phyloP scores from a whole-genome alignment of 352 stramenopile genomes.

The Blastocystis sp. region DNA sequence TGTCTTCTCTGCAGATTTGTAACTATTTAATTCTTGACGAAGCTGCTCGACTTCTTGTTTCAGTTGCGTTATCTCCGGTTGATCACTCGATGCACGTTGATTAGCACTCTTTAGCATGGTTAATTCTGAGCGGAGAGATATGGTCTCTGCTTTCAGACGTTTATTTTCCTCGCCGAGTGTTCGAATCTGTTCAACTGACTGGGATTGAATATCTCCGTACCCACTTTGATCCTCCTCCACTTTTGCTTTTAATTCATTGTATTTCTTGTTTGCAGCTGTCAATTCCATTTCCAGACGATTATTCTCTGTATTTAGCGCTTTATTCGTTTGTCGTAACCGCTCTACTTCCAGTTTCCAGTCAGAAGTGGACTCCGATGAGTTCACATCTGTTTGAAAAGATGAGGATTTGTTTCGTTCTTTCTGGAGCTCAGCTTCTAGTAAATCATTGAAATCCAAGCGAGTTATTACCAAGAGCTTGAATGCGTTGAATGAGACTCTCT shows the following conservation, averaged over 20 bases:
- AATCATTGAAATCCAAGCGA: background rate
- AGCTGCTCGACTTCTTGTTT: background rate
- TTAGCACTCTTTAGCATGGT: background rate
- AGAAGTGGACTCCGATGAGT: background rate
- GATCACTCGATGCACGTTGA: background rate
- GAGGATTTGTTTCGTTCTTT: background rate
- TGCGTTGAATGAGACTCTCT: background rate
- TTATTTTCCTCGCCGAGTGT: background rate
- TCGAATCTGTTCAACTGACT: slow-evolving; percentile 6
- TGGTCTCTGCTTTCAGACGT: background rate
- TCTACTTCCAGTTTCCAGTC: background rate
- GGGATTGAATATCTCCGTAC: background rate
- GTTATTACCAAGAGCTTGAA: background rate
- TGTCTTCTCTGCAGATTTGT: background rate
- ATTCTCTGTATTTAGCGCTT: background rate
- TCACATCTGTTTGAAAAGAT: background rate
- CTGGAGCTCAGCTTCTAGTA: background rate
- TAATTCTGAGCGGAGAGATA: background rate
- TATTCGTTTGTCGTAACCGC: background rate
- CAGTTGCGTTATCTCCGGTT: background rate
- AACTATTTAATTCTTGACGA: background rate
- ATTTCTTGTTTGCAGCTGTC: background rate
- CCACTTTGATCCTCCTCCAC: background rate
- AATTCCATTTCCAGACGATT: background rate
- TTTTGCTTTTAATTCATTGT: background rate